phyloP scores from a whole-genome alignment of 2,329 filamentous ascomycete species.

The Gaeumannomyces sp. region DNA sequence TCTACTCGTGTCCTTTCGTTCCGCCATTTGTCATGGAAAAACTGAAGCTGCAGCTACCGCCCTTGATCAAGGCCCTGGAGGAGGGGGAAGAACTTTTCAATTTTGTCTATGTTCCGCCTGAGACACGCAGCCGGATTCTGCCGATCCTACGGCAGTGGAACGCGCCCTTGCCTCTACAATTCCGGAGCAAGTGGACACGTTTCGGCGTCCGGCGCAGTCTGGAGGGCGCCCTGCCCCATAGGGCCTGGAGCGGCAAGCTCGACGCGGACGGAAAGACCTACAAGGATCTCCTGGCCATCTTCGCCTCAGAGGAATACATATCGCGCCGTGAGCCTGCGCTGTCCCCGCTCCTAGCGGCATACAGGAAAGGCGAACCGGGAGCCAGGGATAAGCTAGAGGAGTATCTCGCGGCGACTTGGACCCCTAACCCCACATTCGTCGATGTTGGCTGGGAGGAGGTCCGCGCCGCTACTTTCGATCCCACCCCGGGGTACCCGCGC shows the following conservation, averaged over 20 bases:
- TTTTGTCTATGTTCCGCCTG: conserved; percentile 10
- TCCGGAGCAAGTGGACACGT: background rate
- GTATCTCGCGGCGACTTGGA: conserved; percentile 16
- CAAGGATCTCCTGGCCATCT: conserved; percentile 11
- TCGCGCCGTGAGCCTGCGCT: conserved; percentile 11
- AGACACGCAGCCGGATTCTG: conserved; percentile 13
- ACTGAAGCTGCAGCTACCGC: conserved; percentile 15
- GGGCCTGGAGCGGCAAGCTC: background rate
- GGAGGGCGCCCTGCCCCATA: background rate
- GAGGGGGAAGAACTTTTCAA: conserved; percentile 8
- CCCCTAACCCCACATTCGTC: conserved; percentile 15
- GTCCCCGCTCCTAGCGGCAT: conserved; percentile 12
- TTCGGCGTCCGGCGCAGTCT: background rate
- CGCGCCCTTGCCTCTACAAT: conserved; percentile 10
- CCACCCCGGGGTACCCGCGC: background rate
- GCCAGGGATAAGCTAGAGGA: conserved; percentile 11
- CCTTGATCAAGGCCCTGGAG: conserved; percentile 16
- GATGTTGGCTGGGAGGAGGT: conserved; percentile 16
- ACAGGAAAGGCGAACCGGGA: background rate
- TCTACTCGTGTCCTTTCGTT: conserved; percentile 15
- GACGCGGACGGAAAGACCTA: conserved; percentile 10
- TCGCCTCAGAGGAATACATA: conserved; percentile 11
- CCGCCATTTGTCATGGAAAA: conserved; percentile 16
- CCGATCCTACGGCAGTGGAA: conserved; percentile 15
- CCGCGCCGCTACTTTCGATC: background rate